Evolutionary conservation across 164 flowering plant species (phyloP).

Genomic region (Sedum album): DNA sequence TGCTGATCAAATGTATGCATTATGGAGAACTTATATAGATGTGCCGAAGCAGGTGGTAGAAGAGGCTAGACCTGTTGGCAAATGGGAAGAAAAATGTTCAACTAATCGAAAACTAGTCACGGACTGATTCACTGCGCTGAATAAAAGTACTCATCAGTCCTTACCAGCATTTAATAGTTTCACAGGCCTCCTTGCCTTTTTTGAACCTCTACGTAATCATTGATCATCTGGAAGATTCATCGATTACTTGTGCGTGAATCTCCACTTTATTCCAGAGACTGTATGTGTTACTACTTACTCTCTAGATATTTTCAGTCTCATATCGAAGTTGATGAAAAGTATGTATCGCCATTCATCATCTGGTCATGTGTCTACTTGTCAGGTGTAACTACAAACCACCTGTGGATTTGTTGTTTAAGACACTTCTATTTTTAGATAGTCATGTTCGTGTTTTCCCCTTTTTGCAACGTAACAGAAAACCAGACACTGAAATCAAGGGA

Average conservation of each 20-base stretch:
- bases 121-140: neutral
- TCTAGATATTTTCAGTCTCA: neutral
- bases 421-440: neutral
- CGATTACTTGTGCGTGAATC: neutral
- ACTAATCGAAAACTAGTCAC: neutral
- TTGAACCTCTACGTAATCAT: neutral
- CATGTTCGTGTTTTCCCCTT: neutral
- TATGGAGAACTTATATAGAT: too few relatives aligned
- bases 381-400: neutral
- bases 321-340: neutral
- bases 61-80: neutral
- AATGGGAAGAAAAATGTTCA: neutral
- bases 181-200: neutral
- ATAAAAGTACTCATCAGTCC: neutral
- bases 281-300: neutral
- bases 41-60: neutral
- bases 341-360: too few relatives aligned
- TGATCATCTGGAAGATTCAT: neutral
- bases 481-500: neutral
- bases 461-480: neutral
- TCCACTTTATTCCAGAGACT: neutral
- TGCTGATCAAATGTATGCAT: neutral
- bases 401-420: neutral
- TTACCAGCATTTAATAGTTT: neutral
- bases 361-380: neutral